Percentiles rank a stretch among this genome's conserved stretches.
Evolutionary conservation across 257 asterid species (phyloP).

Genomic region (Nicotiana paniculata): DNA sequence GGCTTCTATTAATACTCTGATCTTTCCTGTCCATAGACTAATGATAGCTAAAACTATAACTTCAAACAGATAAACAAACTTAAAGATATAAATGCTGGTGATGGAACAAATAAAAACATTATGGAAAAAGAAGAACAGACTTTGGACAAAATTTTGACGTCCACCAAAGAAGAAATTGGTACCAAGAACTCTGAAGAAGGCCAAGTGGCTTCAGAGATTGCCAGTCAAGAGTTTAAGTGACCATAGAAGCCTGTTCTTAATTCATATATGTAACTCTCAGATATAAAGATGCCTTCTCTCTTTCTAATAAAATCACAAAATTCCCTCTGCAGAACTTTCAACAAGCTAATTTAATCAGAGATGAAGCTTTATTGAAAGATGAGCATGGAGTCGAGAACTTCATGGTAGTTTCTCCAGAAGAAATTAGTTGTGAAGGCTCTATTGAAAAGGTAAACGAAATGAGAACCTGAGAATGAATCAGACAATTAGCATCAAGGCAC

Average conservation of each 20-base stretch:
- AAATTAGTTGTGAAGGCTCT: conserved; percentile 3
- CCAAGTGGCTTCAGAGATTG: not conserved
- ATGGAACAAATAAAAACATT: not conserved
- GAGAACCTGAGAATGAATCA: conserved; percentile 15
- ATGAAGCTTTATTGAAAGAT: not conserved
- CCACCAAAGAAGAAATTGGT: not conserved
- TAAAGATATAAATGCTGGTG: not conserved
- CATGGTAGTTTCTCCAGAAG: conserved; percentile 5
- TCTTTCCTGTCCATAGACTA: not conserved
- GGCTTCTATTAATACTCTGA: not conserved
- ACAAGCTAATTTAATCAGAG: conserved; percentile 1
- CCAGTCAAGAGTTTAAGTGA: conserved; percentile 11
- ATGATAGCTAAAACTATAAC: not conserved
- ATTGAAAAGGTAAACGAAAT: conserved; percentile 6
- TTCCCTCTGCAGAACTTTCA: not conserved
- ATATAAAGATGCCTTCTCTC: not conserved
- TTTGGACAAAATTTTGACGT: not conserved
- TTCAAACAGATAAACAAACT: conserved; percentile 6
- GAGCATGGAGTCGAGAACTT: not conserved
- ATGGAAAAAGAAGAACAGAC: not conserved
- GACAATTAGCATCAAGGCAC: not conserved
- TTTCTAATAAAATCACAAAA: not conserved
- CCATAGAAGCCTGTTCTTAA: not conserved
- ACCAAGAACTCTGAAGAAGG: not conserved
- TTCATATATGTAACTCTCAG: not conserved